These are phyloP conservation scores for Cutaneotrichosporon arboriforme DNA, from an alignment of 1,284 basidiomycete species.

Conservation along the genomic window DNA sequence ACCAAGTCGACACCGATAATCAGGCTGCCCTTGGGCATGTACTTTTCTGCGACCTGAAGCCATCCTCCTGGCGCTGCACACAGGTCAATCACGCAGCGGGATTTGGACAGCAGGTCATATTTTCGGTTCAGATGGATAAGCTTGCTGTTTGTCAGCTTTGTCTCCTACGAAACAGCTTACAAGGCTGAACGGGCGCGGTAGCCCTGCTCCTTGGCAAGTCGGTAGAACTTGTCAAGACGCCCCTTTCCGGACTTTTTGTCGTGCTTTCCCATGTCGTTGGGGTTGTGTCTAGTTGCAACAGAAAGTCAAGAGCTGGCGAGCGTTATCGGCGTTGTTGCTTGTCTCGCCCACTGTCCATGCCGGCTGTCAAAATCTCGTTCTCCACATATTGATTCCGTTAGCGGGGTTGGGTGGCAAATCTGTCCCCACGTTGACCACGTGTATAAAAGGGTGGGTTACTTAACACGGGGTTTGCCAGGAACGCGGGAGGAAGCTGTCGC, in stretches of 20 bases:
- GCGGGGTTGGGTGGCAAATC: slow-evolving; percentile 6
- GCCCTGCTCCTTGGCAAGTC: slow-evolving; percentile 76
- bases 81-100: slow-evolving; percentile 93
- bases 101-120: slow-evolving; percentile 83
- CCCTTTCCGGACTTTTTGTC: slow-evolving; percentile 64
- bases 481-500: background rate
- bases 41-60: slow-evolving; percentile 97
- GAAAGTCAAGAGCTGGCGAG: background rate
- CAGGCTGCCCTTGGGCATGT: slow-evolving; percentile 91
- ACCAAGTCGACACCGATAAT: slow-evolving; percentile 98
- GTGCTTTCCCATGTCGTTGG: slow-evolving; percentile 47
- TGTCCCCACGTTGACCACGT: background rate
- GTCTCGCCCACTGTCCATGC: no score
- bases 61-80: slow-evolving; percentile 99
- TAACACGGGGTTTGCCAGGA: background rate
- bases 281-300: background rate
- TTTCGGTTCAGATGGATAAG: slow-evolving; percentile 99
- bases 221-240: slow-evolving; percentile 93
- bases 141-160: slow-evolving; percentile 55
- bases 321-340: no score
- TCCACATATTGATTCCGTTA: no score
- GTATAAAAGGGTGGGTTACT: background rate
- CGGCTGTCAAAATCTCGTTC: slow-evolving; percentile 8
- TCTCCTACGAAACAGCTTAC: slow-evolving; percentile 28
- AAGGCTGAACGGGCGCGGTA: slow-evolving; percentile 99